Base-by-base conservation (phyloP, 129 eudicot species). In the Artemisia tridentata region DNA sequence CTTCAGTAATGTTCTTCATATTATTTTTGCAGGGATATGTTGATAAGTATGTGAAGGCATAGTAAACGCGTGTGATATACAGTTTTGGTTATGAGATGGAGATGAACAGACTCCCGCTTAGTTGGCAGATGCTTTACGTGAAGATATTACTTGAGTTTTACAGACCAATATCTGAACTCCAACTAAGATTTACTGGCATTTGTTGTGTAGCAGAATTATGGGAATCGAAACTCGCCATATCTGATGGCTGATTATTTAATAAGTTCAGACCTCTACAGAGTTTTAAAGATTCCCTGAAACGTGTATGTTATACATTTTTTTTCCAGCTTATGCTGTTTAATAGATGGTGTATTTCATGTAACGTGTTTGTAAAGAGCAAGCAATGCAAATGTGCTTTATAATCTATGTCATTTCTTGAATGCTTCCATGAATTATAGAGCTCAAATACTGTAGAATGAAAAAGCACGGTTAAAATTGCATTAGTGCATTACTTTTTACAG, bases 11-110 rank as follows among this genome's bases (percentile, higher is more conserved):
- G 59, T 68, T 65, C 13, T 21, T 53, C 19, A 16, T 75, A 48
- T 61, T 73, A 10, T 65, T 80, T 80, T 29, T 81, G 70, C 91
- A 93, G 98, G 98, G 98, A 9, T 93, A 93, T 80, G 98, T 93
- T 73, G 95, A 86, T 65, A 93, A 93, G 80, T 93, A 93, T 79
- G 95, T 85, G 64, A 93, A 85, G 80, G 85, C 63, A 52, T 88
- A 86, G 76, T 62, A 63, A 71, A 4, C 11, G 7, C 20, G 43
- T 77, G 53, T 78, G 60, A 67, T 66, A 25, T 63, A 56, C 59
- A 34, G 11, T 58, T 52, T 20, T 50, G 43, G 15, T 17, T 58
- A 16, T 38, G 65, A 43, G 18, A 64, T 23, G 17, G 61, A 49
- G 17, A 66, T 46, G 65, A 34, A 48, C 70, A 65, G 71, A 48